phyloP scores from a whole-genome alignment of 345 rosid genomes.

The Noccaea bulbosa region DNA sequence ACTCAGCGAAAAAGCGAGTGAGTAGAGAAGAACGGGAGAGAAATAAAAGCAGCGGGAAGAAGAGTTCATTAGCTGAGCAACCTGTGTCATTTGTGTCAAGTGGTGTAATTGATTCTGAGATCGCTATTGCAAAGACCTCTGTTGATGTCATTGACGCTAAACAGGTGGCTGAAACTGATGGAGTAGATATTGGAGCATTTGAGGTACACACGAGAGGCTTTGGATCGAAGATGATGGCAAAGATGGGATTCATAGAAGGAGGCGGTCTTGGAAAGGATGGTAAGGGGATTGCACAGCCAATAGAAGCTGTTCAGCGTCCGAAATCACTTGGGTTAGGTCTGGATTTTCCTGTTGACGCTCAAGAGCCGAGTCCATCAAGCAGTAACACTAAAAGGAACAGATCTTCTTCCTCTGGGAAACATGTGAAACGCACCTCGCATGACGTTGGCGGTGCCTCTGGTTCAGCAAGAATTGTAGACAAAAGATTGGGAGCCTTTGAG shows the following conservation, averaged over 20 bases:
- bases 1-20: slow-evolving; percentile 43
- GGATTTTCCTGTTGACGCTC: slow-evolving; percentile 45
- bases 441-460: slow-evolving; percentile 23
- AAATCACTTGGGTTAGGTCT: slow-evolving; percentile 80
- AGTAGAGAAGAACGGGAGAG: slow-evolving; percentile 47
- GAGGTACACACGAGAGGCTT: slow-evolving; percentile 91
- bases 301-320: slow-evolving; percentile 77
- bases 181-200: slow-evolving; percentile 64
- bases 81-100: slow-evolving; percentile 83
- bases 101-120: slow-evolving; percentile 64
- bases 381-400: slow-evolving; percentile 51
- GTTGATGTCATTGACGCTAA: slow-evolving; percentile 38
- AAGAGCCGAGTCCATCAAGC: slow-evolving; percentile 38
- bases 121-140: slow-evolving; percentile 41
- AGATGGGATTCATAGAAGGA: slow-evolving; percentile 89
- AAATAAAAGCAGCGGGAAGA: slow-evolving; percentile 51
- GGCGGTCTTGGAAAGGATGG: slow-evolving; percentile 85
- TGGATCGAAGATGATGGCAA: slow-evolving; percentile 96
- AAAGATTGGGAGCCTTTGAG: slow-evolving; percentile 68
- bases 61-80: slow-evolving; percentile 58
- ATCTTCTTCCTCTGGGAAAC: slow-evolving; percentile 39
- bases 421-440: slow-evolving; percentile 20
- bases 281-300: slow-evolving; percentile 75
- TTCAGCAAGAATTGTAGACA: slow-evolving; percentile 40
- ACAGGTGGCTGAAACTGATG: slow-evolving; percentile 44